Base-by-base conservation (phyloP, 179 eudicot genomes). In the Patellifolia procumbens region DNA sequence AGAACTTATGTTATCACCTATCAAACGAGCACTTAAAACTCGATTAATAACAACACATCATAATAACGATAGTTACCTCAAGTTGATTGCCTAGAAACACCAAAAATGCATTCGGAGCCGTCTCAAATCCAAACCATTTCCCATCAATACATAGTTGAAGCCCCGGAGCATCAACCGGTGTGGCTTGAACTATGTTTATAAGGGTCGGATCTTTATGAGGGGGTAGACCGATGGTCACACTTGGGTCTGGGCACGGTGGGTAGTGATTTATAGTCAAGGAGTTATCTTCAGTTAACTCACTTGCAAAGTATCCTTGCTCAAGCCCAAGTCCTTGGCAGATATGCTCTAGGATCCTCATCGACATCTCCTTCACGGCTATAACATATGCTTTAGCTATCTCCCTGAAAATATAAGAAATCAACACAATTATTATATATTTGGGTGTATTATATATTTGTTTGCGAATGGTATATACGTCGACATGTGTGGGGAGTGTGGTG, bases 51-150 rank as follows among this genome's bases (percentile, higher is more conserved):
- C 42, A 15, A 34, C 1, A 11, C 35, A 28, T 8, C 19, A 15
- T 20, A 39, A n/a, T 32, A 51, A 32, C 39, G 52, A 16, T 20
- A 24, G 34, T 52, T 83, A 85, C 88, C 88, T 75, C 79, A 17
- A 85, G 70, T 71, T 78, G 80, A 71, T 61, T 72, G 16, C 88
- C 86, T 28, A 72, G 17, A 53, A 85, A 58, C 73, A 83, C 69
- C 20, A 85, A 68, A 58, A 85, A 66, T 19, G 84, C 81, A 74
- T 76, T 34, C 4, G 83, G 84, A 69, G 76, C 70, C 72, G 85
- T 78, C 59, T 85, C 81, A 46, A 85, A 80, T 13, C 77, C 70
- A n/a, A 76, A 52, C 86, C 86, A 85, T 76, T 78, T 42, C 15
- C 74, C 86, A 69, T 83, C 77, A 60, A 58, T 83, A 0, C 62